Conservation (phyloP, 2,329 filamentous ascomycete species). For the Coniosporium tulheliwenetii region DNA sequence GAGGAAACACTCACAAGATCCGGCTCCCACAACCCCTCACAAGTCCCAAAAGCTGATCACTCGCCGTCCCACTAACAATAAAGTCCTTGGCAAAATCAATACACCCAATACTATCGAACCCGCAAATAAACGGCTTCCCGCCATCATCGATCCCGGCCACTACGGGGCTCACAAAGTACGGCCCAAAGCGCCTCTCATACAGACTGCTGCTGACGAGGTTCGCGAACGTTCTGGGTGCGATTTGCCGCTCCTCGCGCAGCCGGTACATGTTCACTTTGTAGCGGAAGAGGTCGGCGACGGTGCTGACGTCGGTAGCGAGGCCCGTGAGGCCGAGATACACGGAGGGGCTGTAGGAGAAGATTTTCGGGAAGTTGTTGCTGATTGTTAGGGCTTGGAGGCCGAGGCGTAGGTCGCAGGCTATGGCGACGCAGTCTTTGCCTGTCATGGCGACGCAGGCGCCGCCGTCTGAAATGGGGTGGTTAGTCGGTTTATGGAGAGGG, state of each 20-base stretch:
- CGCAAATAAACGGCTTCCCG: slow-evolving; percentile 92
- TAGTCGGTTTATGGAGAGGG: slow-evolving; percentile 3
- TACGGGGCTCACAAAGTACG: slow-evolving; percentile 90
- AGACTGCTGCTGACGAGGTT: slow-evolving; percentile 84
- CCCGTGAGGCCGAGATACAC: slow-evolving; percentile 93
- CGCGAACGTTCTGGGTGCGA: slow-evolving; percentile 86
- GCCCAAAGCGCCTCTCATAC: slow-evolving; percentile 92
- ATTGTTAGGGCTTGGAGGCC: slow-evolving; percentile 93
- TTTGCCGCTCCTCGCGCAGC: slow-evolving; percentile 91
- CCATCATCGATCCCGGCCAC: slow-evolving; percentile 92
- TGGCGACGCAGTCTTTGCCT: slow-evolving; percentile 98
- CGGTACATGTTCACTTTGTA: slow-evolving; percentile 99
- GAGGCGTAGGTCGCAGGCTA: slow-evolving; percentile 95
- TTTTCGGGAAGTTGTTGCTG: slow-evolving; percentile 99
- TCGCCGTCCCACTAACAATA: slow-evolving; percentile 91
- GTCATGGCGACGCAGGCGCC: slow-evolving; percentile 98
- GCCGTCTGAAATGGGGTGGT: slow-evolving; percentile 41
- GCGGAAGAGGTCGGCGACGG: slow-evolving; percentile 91
- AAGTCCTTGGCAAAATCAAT: slow-evolving; percentile 99
- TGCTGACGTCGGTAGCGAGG: slow-evolving; percentile 87
- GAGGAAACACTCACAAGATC: slow-evolving; percentile 55
- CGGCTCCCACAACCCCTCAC: slow-evolving; percentile 94
- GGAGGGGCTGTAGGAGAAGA: slow-evolving; percentile 80
- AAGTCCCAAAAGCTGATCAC: slow-evolving; percentile 98
- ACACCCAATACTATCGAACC: slow-evolving; percentile 97